phyloP scores from a whole-genome alignment of 2,329 filamentous ascomycete genomes.

The Nemania bipapillata region DNA sequence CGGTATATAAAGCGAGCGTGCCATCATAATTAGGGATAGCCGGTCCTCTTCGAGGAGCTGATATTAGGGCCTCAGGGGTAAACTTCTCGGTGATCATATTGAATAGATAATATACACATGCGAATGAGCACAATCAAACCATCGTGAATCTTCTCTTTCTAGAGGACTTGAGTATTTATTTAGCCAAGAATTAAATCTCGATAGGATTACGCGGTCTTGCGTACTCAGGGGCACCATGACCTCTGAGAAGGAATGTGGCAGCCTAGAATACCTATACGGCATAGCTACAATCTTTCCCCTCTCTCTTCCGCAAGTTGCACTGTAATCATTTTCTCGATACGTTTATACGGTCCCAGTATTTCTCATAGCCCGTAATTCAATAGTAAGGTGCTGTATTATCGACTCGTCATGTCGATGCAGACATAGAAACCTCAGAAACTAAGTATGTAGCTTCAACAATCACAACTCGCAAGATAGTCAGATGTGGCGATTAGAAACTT shows the following conservation, averaged over 20 bases:
- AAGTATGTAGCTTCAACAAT: neutral
- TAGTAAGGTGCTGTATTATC: neutral
- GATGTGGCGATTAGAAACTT: neutral
- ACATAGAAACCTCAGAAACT: neutral
- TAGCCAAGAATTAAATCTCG: neutral
- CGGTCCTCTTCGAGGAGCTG: slow-evolving; percentile 48
- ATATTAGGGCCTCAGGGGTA: slow-evolving; percentile 52
- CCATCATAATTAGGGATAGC: slow-evolving; percentile 57
- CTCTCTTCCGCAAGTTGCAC: neutral
- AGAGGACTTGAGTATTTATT: neutral
- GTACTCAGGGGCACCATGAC: neutral
- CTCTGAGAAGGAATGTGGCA: slow-evolving; percentile 13
- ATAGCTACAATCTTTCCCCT: neutral
- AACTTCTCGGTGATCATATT: slow-evolving; percentile 43
- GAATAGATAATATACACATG: slow-evolving; percentile 3
- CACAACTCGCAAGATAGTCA: neutral
- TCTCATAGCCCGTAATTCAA: neutral
- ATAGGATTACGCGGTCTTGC: slow-evolving; percentile 26
- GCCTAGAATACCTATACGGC: slow-evolving; percentile 7
- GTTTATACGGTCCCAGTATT: neutral
- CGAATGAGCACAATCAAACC: neutral
- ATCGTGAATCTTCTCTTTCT: neutral
- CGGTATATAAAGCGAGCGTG: slow-evolving; percentile 56
- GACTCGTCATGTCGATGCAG: neutral
- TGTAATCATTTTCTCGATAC: neutral